Evolutionary conservation across 257 asterid genomes (phyloP), one percentile per base, ranked within the genome.

Genomic region (Forsythia suspensa): DNA sequence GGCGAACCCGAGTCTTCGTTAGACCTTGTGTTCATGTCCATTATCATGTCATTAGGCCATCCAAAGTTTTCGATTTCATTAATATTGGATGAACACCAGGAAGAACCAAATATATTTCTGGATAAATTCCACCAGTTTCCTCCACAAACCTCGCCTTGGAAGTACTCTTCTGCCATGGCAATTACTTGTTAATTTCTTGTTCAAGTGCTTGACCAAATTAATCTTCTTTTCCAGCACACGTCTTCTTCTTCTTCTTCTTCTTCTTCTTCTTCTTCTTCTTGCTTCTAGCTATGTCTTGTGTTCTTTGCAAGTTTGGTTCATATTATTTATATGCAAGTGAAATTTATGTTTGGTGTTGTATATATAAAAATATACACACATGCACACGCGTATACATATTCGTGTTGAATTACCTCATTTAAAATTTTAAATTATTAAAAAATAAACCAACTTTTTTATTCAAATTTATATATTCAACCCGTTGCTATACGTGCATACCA

Each of bases 121-220:
- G 92, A 79, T 15, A 97, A 69, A 76, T 80, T 92, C 94, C 96
- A 92, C 92, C 91, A 92, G 55, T 79, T 86, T 52, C 93, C 94
- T 76, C 96, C 91, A 77, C 95, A 92, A 70, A 89, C 94, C 36
- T 86, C 94, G 0, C 88, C 93, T 77, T 88, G 88, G 75, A 82
- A 24, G 70, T 73, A 88, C 44, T 94, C 96, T 82, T 93, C 93
- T n/a, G 84, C 91, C 98, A 94, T 94, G 78, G 42, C 29, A 38
- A 69, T 41, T 36, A 16, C 43, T 63, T 74, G 51, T 57, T 79
- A 16, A 57, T 13, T 52, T 15, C n/a, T 48, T 13, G n/a, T 48
- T 4, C n/a, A 48, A 48, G n/a, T 20, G 7, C n/a, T 46, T 15
- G 57, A 13, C n/a, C 4, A 48, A 48, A 48, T 48, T 48, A 13